Evolutionary conservation across 768 basidiomycete genomes (phyloP).

Genomic region (Kwoniella europaea): DNA sequence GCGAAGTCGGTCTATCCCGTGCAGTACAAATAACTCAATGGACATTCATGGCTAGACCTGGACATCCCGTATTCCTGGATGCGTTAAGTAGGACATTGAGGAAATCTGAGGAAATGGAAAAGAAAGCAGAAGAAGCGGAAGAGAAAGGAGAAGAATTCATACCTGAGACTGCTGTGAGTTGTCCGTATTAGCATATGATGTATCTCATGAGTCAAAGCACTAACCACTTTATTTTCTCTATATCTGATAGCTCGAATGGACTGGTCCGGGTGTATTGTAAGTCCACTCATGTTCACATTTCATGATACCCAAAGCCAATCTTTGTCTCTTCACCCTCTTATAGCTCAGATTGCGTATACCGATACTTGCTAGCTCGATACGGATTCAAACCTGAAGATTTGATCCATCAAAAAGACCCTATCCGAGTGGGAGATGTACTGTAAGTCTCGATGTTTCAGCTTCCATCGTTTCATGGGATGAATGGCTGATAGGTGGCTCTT

Average conservation of each 20-base stretch:
- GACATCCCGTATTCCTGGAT: conserved; percentile 48
- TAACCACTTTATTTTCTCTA: neutral
- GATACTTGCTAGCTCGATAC: conserved; percentile 46
- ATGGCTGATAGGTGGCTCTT: neutral
- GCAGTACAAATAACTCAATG: conserved; percentile 49
- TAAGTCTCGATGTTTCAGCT: conserved; percentile 16
- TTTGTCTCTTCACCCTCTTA: too few relatives aligned
- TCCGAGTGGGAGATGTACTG: conserved; percentile 46
- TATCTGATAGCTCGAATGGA: conserved; percentile 39
- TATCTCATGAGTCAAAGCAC: neutral
- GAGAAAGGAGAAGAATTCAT: conserved; percentile 34
- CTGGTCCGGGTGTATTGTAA: conserved; percentile 45
- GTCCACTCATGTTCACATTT: neutral
- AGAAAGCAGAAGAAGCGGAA: conserved; percentile 23
- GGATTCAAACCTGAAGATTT: conserved; percentile 43
- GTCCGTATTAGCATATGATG: neutral
- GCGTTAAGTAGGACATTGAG: conserved; percentile 36
- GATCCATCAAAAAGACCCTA: conserved; percentile 39
- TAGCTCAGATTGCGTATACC: conserved; percentile 44
- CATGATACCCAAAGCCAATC: too few relatives aligned
- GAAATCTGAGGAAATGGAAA: conserved; percentile 35
- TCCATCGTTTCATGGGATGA: neutral
- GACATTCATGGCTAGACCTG: conserved; percentile 46
- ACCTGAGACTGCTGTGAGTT: conserved; percentile 42
- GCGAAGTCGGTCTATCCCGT: conserved; percentile 41